Evolutionary conservation across 1,284 basidiomycete species (phyloP), one percentile per base, ranked within the genome.

Genomic region (Waitea zeae): DNA sequence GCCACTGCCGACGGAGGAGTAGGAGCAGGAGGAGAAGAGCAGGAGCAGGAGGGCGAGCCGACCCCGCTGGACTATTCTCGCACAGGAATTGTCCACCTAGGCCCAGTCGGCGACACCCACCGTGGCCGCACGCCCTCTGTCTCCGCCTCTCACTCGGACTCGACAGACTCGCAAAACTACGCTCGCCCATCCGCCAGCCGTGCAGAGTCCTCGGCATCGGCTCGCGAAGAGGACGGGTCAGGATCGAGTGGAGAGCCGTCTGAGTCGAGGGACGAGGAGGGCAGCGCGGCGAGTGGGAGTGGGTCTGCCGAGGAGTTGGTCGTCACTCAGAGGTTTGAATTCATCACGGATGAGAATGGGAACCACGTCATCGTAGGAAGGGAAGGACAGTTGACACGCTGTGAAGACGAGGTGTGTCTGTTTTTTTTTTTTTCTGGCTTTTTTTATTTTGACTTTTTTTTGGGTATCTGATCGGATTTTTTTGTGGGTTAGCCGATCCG

Each of bases 371-470:
- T 89, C 4, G 55, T 76, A 5, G 84, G 84, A 0, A 53, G 79
- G 6, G 79, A 84, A 45, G 82, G 82, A 0, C 59, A 65, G 34
- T 44, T 89, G 7, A 53, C 64, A 20, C 61, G 61, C 32, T 90
- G 86, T 45, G 83, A 89, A 50, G 84, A 90, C 45, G 84, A 90
- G 64, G 77, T 78, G 35, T 20, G 54, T 45, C 5, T 28, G 28
- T 31, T 13, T 3, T 11, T 5, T 27, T 28, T 15, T 20, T 17
- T 33, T 11, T 11, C 19, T 2, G 12, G 17, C 20, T n/a, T 26
- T 22, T 34, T 12, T 34, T 15, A 30, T 12, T 33, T 29, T 12
- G 28, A 27, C 29, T 12, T 20, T 30, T n/a, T n/a, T 27, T 40
- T 7, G 38, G 9, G 24, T n/a, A n/a, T n/a, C n/a, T n/a, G n/a